Evolutionary conservation across 1,284 basidiomycete genomes (phyloP).

Genomic region (Pseudozyma pruni): DNA sequence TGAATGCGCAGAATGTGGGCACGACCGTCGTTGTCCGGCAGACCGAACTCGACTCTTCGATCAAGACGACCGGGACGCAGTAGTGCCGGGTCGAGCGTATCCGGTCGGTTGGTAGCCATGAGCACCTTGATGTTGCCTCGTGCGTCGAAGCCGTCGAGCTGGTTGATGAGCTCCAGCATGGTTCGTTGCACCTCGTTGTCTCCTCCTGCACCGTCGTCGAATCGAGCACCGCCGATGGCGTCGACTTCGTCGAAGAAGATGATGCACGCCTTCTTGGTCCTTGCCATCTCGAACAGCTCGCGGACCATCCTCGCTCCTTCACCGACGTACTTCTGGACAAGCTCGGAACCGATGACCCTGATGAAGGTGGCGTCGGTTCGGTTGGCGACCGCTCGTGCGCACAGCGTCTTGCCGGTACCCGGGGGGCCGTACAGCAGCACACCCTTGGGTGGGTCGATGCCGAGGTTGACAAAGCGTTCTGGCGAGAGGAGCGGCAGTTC

Average conservation of each 20-base stretch:
- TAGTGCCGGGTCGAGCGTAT: conserved; percentile 96
- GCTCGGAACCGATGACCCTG: conserved; percentile 96
- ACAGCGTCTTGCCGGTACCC: conserved; percentile 98
- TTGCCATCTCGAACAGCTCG: conserved; percentile 98
- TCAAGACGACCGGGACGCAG: conserved; percentile 95
- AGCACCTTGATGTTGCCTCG: conserved; percentile 99
- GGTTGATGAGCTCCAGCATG: conserved; percentile 99
- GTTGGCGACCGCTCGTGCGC: conserved; percentile 97
- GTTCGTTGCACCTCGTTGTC: conserved; percentile 99
- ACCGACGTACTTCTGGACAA: conserved; percentile 99
- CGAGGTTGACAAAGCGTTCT: conserved; percentile 95
- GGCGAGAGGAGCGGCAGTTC: conserved; percentile 91
- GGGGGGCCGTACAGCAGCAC: conserved; percentile 94
- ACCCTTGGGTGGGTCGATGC: conserved; percentile 99
- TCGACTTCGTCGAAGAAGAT: conserved; percentile 99
- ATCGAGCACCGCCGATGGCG: conserved; percentile 97
- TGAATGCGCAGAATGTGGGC: conserved; percentile 97
- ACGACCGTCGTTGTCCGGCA: conserved; percentile 95
- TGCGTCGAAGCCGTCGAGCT: conserved; percentile 97
- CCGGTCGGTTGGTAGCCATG: conserved; percentile 99
- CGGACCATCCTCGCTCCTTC: conserved; percentile 99
- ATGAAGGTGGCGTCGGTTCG: conserved; percentile 99
- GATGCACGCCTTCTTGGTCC: conserved; percentile 98
- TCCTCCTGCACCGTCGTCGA: conserved; percentile 97
- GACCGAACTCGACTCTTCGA: conserved; percentile 91